Conservation (phyloP, 768 basidiomycete genomes). For the Boletus patriciae region DNA sequence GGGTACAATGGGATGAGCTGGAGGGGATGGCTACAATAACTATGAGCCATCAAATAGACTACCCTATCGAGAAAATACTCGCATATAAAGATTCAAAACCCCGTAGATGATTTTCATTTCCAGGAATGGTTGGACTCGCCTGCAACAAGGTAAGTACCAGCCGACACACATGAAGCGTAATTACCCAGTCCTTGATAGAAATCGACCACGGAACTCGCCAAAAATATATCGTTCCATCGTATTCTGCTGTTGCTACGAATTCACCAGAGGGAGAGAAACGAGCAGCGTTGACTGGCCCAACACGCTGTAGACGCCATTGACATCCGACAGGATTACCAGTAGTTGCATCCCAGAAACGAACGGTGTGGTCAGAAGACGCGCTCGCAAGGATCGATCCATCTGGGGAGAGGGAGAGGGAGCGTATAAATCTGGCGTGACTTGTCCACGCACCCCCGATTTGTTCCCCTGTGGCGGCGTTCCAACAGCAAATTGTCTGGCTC, state of each 20-base stretch:
- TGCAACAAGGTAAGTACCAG: too few relatives aligned
- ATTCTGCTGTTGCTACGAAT: constrained; percentile 1
- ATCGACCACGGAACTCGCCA: neutral
- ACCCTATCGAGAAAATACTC: too few relatives aligned
- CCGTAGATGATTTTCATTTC: too few relatives aligned
- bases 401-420: neutral
- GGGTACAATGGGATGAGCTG: too few relatives aligned
- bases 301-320: neutral
- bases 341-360: constrained; percentile 10
- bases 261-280: constrained; percentile 1
- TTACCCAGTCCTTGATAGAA: too few relatives aligned
- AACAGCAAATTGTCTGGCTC: constrained; percentile 4
- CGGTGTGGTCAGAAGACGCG: neutral
- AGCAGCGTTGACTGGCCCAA: fast-evolving
- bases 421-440: neutral
- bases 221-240: neutral
- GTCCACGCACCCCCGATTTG: neutral
- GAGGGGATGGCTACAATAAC: too few relatives aligned
- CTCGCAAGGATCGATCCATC: constrained; percentile 12
- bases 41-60: too few relatives aligned
- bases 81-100: too few relatives aligned
- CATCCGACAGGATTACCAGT: neutral
- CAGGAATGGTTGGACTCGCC: too few relatives aligned
- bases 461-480: neutral
- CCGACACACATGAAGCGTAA: neutral